phyloP scores from a whole-genome alignment of 768 basidiomycete species.

The Auriscalpium orientale region DNA sequence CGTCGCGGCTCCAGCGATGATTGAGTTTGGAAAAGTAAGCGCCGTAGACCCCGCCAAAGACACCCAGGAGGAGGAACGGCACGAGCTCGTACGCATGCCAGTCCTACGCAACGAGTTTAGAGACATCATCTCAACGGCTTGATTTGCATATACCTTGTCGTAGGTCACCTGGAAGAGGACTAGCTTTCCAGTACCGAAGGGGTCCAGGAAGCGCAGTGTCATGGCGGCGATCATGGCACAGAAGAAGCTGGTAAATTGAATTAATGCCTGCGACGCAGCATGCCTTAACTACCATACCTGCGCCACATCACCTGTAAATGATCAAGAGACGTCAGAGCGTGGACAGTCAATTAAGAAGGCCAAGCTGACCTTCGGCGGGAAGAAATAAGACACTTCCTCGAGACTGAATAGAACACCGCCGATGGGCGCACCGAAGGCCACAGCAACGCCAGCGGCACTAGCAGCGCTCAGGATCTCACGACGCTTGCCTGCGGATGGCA shows the following conservation, averaged over 20 bases:
- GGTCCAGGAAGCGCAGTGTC: constrained; percentile 86
- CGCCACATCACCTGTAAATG: constrained; percentile 77
- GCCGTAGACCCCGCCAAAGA: constrained; percentile 93
- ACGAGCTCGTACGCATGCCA: constrained; percentile 89
- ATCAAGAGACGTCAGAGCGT: neutral
- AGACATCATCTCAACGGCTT: neutral
- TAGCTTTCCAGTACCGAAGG: constrained; percentile 91
- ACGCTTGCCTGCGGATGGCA: constrained; percentile 59
- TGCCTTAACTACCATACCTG: constrained; percentile 41
- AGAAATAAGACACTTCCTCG: constrained; percentile 95
- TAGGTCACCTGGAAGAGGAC: constrained; percentile 91
- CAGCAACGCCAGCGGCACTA: constrained; percentile 94
- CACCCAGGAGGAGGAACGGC: constrained; percentile 78
- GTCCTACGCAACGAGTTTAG: constrained; percentile 45
- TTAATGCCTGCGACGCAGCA: constrained; percentile 23
- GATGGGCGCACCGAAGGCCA: constrained; percentile 95
- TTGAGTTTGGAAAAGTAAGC: constrained; percentile 91
- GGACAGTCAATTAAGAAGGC: neutral
- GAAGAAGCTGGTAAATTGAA: constrained; percentile 66
- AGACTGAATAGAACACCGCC: constrained; percentile 89
- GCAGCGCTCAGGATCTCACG: constrained; percentile 94
- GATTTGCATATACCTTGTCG: constrained; percentile 50
- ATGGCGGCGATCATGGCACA: constrained; percentile 98
- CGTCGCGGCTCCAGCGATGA: constrained; percentile 76
- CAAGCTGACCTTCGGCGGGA: constrained; percentile 73